phyloP scores from a whole-genome alignment of 306 rosid genomes.

The Biancaea sappan region DNA sequence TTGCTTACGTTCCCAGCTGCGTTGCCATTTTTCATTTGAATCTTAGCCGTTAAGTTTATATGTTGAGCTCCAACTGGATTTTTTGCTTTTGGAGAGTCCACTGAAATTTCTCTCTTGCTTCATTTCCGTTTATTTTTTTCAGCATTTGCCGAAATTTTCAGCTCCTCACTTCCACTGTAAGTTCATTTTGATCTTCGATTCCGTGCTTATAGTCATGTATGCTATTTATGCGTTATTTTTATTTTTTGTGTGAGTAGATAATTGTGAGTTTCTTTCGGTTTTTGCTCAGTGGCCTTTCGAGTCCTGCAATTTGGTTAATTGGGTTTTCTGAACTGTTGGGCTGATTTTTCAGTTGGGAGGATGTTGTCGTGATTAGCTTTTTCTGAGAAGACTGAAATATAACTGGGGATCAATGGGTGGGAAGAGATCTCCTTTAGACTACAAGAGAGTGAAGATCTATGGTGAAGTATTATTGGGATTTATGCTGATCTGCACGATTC shows the following conservation, averaged over 20 bases:
- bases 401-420: conserved; percentile 65
- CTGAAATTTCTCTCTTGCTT: conserved; percentile 31
- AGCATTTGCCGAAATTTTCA: conserved; percentile 34
- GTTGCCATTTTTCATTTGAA: conserved; percentile 40
- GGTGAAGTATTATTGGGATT: conserved; percentile 53
- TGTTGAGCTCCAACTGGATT: conserved; percentile 24
- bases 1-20: conserved; percentile 42
- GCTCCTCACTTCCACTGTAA: conserved; percentile 45
- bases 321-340: conserved; percentile 25
- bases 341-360: conserved; percentile 45
- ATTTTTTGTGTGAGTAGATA: not conserved
- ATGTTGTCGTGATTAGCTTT: conserved; percentile 46
- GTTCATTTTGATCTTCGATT: conserved; percentile 30
- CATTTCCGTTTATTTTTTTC: conserved; percentile 4
- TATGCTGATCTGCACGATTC: conserved; percentile 58
- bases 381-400: conserved; percentile 31
- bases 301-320: conserved; percentile 23
- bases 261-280: conserved; percentile 9
- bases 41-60: conserved; percentile 56
- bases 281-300: not conserved
- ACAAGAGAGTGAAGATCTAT: conserved; percentile 53
- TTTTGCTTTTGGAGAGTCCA: conserved; percentile 31
- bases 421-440: conserved; percentile 59
- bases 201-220: conserved; percentile 7
- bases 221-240: not conserved